Evolutionary conservation across 176 grass and related monocot genomes (phyloP).

Genomic region (Elymus sibiricus): DNA sequence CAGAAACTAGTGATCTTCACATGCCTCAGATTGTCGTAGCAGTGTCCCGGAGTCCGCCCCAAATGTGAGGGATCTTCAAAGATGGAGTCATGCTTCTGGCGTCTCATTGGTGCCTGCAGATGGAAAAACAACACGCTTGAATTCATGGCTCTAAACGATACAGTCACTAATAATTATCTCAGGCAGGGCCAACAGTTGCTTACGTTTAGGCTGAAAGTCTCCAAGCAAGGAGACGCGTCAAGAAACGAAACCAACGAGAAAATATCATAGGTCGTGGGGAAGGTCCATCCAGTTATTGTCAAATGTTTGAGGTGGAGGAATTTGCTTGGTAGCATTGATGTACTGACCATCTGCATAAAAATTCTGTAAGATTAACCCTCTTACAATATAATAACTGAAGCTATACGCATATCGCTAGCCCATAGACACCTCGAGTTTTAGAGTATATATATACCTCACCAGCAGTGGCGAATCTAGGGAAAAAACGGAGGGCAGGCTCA

Average conservation of each 20-base stretch:
- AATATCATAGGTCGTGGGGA: not conserved
- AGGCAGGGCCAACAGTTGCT: not conserved
- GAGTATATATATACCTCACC: not conserved
- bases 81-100: not conserved
- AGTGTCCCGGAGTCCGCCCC: not conserved
- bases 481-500: too few relatives aligned
- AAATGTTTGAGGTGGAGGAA: not conserved
- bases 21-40: not conserved
- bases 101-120: not conserved
- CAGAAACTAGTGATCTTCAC: not conserved
- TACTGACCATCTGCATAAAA: not conserved
- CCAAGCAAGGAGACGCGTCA: not conserved
- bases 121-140: not conserved
- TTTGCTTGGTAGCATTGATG: not conserved
- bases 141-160: not conserved
- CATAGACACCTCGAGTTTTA: not conserved
- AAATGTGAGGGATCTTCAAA: not conserved
- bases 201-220: not conserved
- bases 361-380: not conserved
- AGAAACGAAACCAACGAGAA: not conserved
- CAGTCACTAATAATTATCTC: not conserved
- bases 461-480: too few relatives aligned
- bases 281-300: not conserved
- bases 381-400: not conserved
- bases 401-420: not conserved